These are phyloP conservation scores for Infundibulicybe gibba DNA, from an alignment of 768 basidiomycete genomes.

Conservation along the genomic window DNA sequence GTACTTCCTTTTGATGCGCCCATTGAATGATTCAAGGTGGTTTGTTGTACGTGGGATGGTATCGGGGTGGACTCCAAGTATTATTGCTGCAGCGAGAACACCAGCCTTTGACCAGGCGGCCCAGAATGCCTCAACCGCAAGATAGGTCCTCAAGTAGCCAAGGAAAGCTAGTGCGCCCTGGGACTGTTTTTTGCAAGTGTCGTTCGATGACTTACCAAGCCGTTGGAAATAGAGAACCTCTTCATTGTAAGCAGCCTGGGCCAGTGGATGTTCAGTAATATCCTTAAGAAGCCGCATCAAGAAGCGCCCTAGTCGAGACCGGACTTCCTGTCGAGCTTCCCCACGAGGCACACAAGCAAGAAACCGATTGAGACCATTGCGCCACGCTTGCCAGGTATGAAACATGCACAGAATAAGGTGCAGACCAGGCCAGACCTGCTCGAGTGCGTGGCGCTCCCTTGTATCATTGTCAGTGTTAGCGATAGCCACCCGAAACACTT, in stretches of 20 bases:
- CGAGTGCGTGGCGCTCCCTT: conserved; percentile 18
- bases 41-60: no score
- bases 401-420: conserved; percentile 32
- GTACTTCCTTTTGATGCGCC: no score
- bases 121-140: conserved; percentile 5
- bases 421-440: conserved; percentile 6
- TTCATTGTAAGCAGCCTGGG: conserved; percentile 8
- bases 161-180: conserved; percentile 7
- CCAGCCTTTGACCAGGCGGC: conserved; percentile 5
- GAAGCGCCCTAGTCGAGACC: no score
- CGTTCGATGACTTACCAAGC: not conserved
- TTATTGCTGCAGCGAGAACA: conserved; percentile 1
- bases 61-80: no score
- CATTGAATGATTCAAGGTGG: no score
- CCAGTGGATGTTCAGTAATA: conserved; percentile 14
- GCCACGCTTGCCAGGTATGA: conserved; percentile 29
- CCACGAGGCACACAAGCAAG: conserved; percentile 20
- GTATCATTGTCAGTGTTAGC: conserved; percentile 26
- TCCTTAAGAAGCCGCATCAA: conserved; percentile 17
- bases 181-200: conserved; percentile 1
- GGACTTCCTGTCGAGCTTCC: conserved; percentile 11
- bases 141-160: conserved; percentile 6
- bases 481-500: conserved; percentile 13
- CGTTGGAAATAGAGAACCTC: conserved; percentile 13
- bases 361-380: conserved; percentile 20